Base-by-base conservation (phyloP, 345 rosid species). In the rapeseed (Brassica napus) region DNA sequence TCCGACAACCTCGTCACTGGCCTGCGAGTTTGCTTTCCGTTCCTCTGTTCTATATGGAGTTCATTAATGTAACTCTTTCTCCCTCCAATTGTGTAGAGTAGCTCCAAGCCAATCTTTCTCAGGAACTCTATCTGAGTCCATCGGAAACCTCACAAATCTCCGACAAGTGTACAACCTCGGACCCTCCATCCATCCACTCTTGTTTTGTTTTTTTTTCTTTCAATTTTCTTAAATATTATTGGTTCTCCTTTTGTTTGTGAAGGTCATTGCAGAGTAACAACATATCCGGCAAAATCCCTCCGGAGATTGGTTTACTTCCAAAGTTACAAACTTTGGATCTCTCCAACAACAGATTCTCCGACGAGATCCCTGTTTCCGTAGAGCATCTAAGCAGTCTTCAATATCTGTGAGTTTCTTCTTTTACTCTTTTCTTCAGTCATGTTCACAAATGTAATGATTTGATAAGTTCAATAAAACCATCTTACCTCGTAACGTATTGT, bases 101-200 rank as follows among this genome's bases (percentile, higher is more conserved):
- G 97, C 94, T 70, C 98, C 98, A 14, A 90, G 98, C 69, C 97
- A 92, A 64, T 90, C 92, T 83, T 84, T 92, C 42, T 94, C 97
- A 0, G 98, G 98, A 64, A 84, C 82, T 63, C 75, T 94, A 67
- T 87, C 94, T 14, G 82, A 65, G 14, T 42, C 89, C 4, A 87
- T 92, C 59, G 90, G 88, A 77, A 94, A 94, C 72, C 97, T 94
- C 85, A 90, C 93, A 6, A 90, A 92, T 85, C 97, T 94, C 58
- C 88, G 87, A 77, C 97, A 92, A 90, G 92, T 94, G 98, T 94
- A 21, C 23, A 21, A 21, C 23, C 23, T 21, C 23, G 23, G 23
- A 21, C 23, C 23, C 23, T 21, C 23, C 23, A 21, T 21, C 23
- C 23, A 21, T 21, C 23, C 23, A 21, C 23, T 30, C 32, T 30